These are phyloP conservation scores for Citrullus colocynthis DNA, from an alignment of 306 rosid species.

Conservation along the genomic window DNA sequence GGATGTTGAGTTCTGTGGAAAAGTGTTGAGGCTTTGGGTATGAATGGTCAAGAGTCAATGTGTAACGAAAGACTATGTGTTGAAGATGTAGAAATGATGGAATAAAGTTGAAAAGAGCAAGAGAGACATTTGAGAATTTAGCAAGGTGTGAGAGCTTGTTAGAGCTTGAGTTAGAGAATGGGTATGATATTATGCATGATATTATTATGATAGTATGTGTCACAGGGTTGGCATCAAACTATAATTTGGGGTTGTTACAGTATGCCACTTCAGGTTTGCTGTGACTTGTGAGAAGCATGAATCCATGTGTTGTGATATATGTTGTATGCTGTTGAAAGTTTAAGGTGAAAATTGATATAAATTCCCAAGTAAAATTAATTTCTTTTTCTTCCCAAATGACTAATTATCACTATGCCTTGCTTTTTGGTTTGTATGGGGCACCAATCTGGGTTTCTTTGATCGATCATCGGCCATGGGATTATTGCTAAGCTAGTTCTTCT, in stretches of 20 bases:
- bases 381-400: too few species aligned
- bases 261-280: neutral
- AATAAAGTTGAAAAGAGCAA: neutral
- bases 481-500: too few species aligned
- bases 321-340: neutral
- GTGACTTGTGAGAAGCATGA: neutral
- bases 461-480: too few species aligned
- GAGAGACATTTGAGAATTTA: neutral
- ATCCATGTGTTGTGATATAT: neutral
- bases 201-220: too few species aligned
- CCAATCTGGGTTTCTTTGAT: too few species aligned
- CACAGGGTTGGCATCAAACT: too few species aligned
- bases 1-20: neutral
- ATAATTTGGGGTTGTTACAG: too few species aligned
- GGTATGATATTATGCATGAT: neutral
- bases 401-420: neutral
- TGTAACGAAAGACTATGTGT: neutral
- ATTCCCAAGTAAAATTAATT: too few species aligned
- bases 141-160: neutral
- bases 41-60: neutral
- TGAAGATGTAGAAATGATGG: neutral
- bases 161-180: neutral
- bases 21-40: neutral
- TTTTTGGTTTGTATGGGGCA: too few species aligned
- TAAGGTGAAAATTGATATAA: neutral